Conservation (phyloP, 768 basidiomycete genomes). For the Pleurotus salmoneostramineus region DNA sequence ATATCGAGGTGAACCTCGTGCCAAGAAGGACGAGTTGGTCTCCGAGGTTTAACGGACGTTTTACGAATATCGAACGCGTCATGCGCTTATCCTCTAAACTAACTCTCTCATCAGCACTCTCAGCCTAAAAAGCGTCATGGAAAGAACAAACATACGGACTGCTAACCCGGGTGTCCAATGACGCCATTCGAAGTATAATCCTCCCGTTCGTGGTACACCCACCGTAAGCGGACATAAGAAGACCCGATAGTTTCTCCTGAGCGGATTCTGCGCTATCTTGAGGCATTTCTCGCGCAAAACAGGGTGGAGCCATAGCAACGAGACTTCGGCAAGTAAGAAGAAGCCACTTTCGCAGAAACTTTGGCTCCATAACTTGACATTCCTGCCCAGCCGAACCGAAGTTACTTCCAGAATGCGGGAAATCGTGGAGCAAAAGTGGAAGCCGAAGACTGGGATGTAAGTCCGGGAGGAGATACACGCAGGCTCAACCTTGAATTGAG, state of each 20-base stretch:
- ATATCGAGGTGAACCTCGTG: background rate
- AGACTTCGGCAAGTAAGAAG: background rate
- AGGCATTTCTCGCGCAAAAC: background rate
- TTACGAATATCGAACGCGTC: background rate
- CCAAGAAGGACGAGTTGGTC: background rate
- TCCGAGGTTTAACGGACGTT: background rate
- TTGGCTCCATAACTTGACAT: background rate
- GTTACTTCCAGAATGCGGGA: background rate
- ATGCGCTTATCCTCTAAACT: background rate
- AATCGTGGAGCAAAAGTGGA: background rate
- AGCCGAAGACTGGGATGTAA: background rate
- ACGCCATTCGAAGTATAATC: background rate
- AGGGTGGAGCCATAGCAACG: background rate
- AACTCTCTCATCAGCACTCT: background rate
- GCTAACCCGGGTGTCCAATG: background rate
- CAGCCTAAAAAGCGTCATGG: background rate
- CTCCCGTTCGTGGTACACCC: background rate
- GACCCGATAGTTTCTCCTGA: background rate
- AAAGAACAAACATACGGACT: background rate
- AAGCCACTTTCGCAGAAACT: background rate
- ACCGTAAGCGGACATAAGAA: background rate
- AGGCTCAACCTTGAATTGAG: too few relatives aligned
- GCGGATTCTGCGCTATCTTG: background rate
- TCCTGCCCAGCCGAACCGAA: background rate
- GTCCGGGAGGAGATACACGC: too few relatives aligned